These are phyloP conservation scores for Sphaerostilbella broomeana DNA, from an alignment of 2,329 filamentous ascomycete genomes.

Conservation along the genomic window DNA sequence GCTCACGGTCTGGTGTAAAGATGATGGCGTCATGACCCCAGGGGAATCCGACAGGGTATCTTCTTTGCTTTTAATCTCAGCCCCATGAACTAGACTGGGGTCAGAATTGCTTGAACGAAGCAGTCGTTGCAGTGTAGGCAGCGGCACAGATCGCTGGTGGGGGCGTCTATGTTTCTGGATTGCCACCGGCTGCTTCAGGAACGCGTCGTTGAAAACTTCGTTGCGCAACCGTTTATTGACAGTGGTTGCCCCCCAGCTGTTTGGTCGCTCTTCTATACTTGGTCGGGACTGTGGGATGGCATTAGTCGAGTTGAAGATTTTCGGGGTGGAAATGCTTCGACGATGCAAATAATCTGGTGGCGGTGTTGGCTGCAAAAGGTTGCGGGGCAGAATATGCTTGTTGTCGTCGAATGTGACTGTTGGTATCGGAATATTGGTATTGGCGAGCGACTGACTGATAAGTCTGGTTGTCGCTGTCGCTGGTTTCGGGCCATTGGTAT, in stretches of 20 bases:
- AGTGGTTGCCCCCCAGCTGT: conserved; percentile 83
- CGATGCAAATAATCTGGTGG: conserved; percentile 27
- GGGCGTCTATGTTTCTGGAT: conserved; percentile 69
- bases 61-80: conserved; percentile 5
- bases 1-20: conserved; percentile 16
- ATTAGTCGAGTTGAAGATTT: conserved; percentile 14
- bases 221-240: conserved; percentile 84
- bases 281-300: conserved; percentile 22
- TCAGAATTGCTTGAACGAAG: conserved; percentile 35
- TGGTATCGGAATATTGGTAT: conserved; percentile 59
- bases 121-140: conserved; percentile 40
- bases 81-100: conserved; percentile 26
- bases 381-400: conserved; percentile 82
- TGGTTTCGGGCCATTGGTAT: conserved; percentile 16
- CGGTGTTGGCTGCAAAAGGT: conserved; percentile 61
- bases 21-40: neutral
- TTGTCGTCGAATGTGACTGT: conserved; percentile 94
- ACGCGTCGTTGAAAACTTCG: conserved; percentile 88
- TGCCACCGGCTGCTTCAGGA: conserved; percentile 77
- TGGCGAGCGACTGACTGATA: conserved; percentile 70
- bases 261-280: conserved; percentile 49
- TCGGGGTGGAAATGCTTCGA: conserved; percentile 27
- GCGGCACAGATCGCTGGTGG: conserved; percentile 59
- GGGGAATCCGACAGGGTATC: conserved; percentile 8
- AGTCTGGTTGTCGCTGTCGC: conserved; percentile 31